These are phyloP conservation scores for Komagataella kurtzmanii DNA, from an alignment of 805 yeast genomes.

Conservation along the genomic window DNA sequence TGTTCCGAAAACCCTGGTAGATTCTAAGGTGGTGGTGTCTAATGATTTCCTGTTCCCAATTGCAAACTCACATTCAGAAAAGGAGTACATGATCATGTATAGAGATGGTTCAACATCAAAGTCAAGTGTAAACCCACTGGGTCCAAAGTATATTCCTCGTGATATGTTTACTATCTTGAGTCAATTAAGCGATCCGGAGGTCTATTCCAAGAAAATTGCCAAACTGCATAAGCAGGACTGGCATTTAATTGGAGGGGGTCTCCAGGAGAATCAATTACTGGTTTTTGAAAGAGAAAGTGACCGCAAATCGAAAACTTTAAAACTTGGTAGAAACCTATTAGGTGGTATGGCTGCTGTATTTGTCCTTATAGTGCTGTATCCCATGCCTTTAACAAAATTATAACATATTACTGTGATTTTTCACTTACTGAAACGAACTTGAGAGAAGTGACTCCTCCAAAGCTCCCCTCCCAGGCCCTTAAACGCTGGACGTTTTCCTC, in stretches of 20 bases:
- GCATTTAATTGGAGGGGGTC: constrained; percentile 42
- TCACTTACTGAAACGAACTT: background rate
- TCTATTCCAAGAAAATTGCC: constrained; percentile 21
- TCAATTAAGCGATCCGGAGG: constrained; percentile 23
- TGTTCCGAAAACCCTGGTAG: constrained; percentile 17
- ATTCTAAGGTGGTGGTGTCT: constrained; percentile 1
- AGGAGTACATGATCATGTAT: constrained; percentile 9
- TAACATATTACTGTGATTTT: background rate
- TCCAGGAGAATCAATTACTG: constrained; percentile 17
- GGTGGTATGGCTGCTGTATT: background rate
- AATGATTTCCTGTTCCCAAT: constrained; percentile 10
- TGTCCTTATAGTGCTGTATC: background rate
- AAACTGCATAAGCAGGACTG: constrained; percentile 32
- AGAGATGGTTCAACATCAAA: constrained; percentile 21
- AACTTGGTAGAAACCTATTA: background rate
- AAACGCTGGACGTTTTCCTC: constrained; percentile 42
- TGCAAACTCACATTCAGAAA: constrained; percentile 1
- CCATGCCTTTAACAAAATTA: background rate
- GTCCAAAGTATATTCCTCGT: constrained; percentile 19
- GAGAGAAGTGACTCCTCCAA: constrained; percentile 42
- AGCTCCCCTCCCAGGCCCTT: constrained; percentile 69
- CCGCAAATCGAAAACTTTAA: background rate
- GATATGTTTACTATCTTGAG: constrained; percentile 28
- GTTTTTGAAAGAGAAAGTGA: constrained; percentile 22
- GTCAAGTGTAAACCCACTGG: constrained; percentile 25